Base-by-base conservation (phyloP, 441 rosid species). In the Manihot esculenta region DNA sequence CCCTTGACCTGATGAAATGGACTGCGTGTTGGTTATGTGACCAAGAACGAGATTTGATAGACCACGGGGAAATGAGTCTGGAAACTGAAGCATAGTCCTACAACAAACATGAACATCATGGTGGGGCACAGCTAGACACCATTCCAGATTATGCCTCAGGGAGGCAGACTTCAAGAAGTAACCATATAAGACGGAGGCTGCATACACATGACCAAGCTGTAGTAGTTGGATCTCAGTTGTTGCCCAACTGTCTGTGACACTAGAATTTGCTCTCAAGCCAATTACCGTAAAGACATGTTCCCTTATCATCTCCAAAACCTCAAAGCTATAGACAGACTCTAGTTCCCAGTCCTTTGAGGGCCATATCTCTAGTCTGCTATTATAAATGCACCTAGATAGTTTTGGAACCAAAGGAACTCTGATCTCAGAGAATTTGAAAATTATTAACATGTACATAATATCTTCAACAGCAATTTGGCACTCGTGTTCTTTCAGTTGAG, bases 331-430 rank as follows among this genome's bases (percentile, higher is more conserved):
- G 50, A 94, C 86, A 10, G 99, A 94, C 72, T 94, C 97, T 18
- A 94, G 73, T 74, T 90, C 95, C 90, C 94, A 90, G 83, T 87
- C 92, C 81, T 88, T 94, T 14, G 95, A 60, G 38, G 97, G 97
- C 84, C 86, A 86, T 69, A 88, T 90, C 86, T 90, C 97, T 47
- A 94, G 90, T 66, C 97, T 84, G 44, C 87, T 79, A 69, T 92
- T 94, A 72, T 87, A 89, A 56, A 86, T 84, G 82, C 97, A 92
- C 58, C 83, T 84, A 11, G 94, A 86, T 66, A 94, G 97, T 82
- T 85, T 90, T 14, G 99, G 99, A 69, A 90, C 89, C 62, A 94
- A 73, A 30, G 88, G 93, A 38, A 88, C 99, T 81, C 87, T 84
- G 70, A 88, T 79, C 77, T 94, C 97, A 0, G 97, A 89, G 84